Evolutionary conservation across 2,329 filamentous ascomycete genomes (phyloP), one percentile per base, ranked within the genome.

Genomic region (Akanthomyces lecanii): DNA sequence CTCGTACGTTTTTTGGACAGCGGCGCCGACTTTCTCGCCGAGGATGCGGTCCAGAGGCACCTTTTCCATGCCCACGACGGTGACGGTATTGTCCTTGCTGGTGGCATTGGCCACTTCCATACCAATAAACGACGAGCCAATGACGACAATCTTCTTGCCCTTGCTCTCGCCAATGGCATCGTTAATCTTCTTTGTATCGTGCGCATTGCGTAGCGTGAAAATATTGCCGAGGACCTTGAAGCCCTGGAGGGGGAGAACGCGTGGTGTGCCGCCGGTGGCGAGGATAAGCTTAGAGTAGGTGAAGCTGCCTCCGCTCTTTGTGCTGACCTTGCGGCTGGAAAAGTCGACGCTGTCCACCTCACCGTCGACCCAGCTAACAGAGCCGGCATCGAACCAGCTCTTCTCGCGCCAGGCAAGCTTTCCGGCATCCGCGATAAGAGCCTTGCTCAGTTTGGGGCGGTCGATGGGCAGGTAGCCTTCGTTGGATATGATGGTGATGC

Each of bases 41-140:
- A 99, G 89, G 5, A 99, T 86, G 23, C 90, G 86, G 74, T 96
- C 91, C 67, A 98, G 84, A 0, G 95, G 94, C 14, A 86, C 86
- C 64, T 85, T 86, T 72, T 97, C 92, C 89, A 93, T 94, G 44
- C 95, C 95, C 25, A 99, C 81, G 47, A 98, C 86, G 8, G 89
- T 89, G 18, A 99, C 92, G 10, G 88, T 79, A 74, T 99, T 96
- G 70, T 89, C 89, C 69, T 89, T 89, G 51, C 84, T 78, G 0
- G 89, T 88, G 0, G 96, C 89, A 66, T 93, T 95, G 65, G 90
- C 94, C n/a, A 96, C 85, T 76, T 99, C 95, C 90, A 99, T 96
- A 47, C 95, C 95, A 71, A 99, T 99, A 76, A 99, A 99, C 0
- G 92, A 96, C 64, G 90, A 94, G 47, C 95, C 95, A 61, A 99